Conservation (phyloP, 2,329 filamentous ascomycete species). For the Cylindrodendrum hubeiense region DNA sequence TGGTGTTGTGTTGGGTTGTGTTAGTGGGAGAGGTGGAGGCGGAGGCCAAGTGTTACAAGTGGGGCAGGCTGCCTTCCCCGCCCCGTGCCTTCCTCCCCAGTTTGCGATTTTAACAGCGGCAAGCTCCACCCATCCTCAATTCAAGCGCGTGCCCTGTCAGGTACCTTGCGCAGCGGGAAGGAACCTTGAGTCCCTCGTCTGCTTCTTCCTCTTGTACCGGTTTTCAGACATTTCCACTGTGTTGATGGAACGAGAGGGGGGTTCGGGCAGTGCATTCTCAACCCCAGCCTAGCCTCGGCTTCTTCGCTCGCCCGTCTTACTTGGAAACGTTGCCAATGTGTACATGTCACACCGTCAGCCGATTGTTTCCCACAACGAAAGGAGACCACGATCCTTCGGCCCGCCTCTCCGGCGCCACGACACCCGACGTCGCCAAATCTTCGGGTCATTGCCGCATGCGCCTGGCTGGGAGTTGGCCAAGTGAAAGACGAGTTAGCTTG, state of each 20-base stretch:
- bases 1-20: slow-evolving; percentile 24
- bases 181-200: not conserved
- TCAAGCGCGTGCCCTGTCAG: not conserved
- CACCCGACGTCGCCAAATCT: slow-evolving; percentile 45
- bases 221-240: slow-evolving; percentile 9
- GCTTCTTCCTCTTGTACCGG: not conserved
- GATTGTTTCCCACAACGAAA: slow-evolving; percentile 39
- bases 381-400: slow-evolving; percentile 46
- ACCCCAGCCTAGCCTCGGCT: not conserved
- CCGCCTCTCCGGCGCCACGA: slow-evolving; percentile 50
- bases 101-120: not conserved
- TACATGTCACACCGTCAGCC: slow-evolving; percentile 35
- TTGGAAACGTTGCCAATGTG: slow-evolving; percentile 7
- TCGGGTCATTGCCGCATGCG: slow-evolving; percentile 30
- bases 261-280: not conserved
- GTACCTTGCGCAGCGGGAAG: not conserved
- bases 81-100: slow-evolving; percentile 28
- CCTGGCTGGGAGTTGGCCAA: not conserved
- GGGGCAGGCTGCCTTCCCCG: slow-evolving; percentile 28
- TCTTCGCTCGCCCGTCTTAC: slow-evolving; percentile 27
- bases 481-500: not conserved
- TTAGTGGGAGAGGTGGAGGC: slow-evolving; percentile 24
- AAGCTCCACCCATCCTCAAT: not conserved
- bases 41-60: slow-evolving; percentile 17
- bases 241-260: not conserved